These are phyloP conservation scores for Erythrophleum ivorense DNA, from an alignment of 331 rosid genomes.

Conservation along the genomic window DNA sequence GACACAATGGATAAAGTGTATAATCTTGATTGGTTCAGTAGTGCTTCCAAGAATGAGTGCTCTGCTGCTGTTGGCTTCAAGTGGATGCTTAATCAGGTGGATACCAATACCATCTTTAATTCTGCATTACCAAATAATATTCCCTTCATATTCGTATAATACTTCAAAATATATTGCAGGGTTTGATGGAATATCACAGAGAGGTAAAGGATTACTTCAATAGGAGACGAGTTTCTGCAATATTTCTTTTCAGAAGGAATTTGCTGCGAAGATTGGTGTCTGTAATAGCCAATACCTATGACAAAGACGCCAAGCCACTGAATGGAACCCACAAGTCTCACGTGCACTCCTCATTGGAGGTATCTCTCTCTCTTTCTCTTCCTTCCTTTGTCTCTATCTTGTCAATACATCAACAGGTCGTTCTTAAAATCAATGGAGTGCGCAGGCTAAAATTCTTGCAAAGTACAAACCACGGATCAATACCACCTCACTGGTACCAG, in stretches of 20 bases:
- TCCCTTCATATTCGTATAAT: neutral
- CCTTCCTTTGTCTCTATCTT: neutral
- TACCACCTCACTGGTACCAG: conserved; percentile 46
- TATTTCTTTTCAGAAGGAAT: conserved; percentile 69
- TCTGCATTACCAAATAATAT: neutral
- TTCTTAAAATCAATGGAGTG: neutral
- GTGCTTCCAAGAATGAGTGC: conserved; percentile 90
- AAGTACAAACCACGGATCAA: conserved; percentile 59
- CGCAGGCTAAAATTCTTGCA: conserved; percentile 68
- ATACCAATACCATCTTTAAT: neutral
- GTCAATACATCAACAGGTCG: neutral
- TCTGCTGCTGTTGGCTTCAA: conserved; percentile 89
- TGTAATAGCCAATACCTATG: conserved; percentile 62
- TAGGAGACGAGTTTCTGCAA: conserved; percentile 51
- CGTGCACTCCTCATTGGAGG: conserved; percentile 63
- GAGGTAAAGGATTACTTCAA: conserved; percentile 65
- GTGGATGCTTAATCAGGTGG: conserved; percentile 98
- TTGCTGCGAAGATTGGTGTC: conserved; percentile 76
- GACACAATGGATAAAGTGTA: conserved; percentile 75
- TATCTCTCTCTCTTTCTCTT: conserved; percentile 17
- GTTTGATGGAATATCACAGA: conserved; percentile 55
- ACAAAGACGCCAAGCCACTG: conserved; percentile 61
- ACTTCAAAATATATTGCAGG: conserved; percentile 35
- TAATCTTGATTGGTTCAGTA: conserved; percentile 76
- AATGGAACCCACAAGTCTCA: conserved; percentile 80